Evolutionary conservation across 177 flowering plant genomes (phyloP), one percentile per base, ranked within the genome.

Genomic region (Vitis hybrid): DNA sequence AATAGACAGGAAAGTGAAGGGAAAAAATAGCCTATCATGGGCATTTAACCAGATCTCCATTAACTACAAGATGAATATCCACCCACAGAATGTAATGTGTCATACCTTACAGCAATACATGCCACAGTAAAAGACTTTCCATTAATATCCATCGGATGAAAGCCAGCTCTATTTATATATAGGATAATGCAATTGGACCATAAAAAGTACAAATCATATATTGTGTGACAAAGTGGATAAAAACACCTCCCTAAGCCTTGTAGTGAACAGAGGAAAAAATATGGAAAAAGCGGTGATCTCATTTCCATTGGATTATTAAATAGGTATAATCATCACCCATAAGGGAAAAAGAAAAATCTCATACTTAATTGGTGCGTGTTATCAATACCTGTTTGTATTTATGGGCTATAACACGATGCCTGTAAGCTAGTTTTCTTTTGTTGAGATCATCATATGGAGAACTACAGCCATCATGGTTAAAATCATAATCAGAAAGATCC

Each of bases 401-500:
- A 10, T 87, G 68, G 24, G 92, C 85, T 59, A 92, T 82, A 16
- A 78, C 67, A 18, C 97, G 88, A 69, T 84, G 91, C 65, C 98
- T 83, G 74, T 90, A 95, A 9, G 97, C 98, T 46, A 93, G 76
- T 76, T 87, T 95, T 76, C 84, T 85, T 78, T 84, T 89, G 83
- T 86, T 85, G 52, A 56, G 21, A 71, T 88, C 92, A 83, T 90
- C 97, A 70, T 15, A 9, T 14, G 82, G 90, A 71, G 85, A 64
- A 67, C 82, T 73, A 74, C 91, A 74, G 15, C 81, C 85, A 81
- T 95, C 99, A 66, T 75, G 74, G 19, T 68, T 68, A 64, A 95
- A 95, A 82, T 95, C 84, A 80, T 95, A 95, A 59, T 74, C 81
- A 60, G 92, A 83, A 32, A 93, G 88, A 75, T 95, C 97, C 52